Percentiles rank a stretch among this genome's conserved stretches.
Conservation (phyloP, 176 grass and related monocot species). For the Oryza punctata region DNA sequence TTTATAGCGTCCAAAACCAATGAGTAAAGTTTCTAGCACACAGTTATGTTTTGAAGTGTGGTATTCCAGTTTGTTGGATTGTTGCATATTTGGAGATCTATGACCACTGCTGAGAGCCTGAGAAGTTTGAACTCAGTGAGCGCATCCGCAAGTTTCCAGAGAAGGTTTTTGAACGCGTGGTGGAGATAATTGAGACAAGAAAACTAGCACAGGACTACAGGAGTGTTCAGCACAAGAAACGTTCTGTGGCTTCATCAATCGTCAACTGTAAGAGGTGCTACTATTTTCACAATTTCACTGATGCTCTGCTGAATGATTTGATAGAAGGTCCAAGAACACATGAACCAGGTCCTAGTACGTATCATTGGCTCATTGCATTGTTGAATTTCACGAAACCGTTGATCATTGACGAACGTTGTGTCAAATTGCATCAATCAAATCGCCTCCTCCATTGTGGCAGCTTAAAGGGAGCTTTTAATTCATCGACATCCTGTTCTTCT, state of each 20-base stretch:
- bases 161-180: too few species aligned
- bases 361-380: background rate
- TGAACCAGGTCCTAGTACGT: background rate
- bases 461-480: background rate
- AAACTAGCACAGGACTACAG: too few species aligned
- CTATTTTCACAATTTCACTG: background rate
- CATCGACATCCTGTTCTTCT: constrained; percentile 13
- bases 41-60: too few species aligned
- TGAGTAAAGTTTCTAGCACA: too few species aligned
- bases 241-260: background rate
- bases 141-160: too few species aligned
- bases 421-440: constrained; percentile 35
- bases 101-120: too few species aligned
- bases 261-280: background rate
- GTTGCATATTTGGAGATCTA: too few species aligned
- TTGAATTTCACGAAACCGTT: background rate
- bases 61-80: too few species aligned
- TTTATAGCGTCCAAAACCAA: too few species aligned
- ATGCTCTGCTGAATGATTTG: background rate
- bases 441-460: constrained; percentile 1
- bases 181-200: too few species aligned
- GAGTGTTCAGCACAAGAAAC: background rate
- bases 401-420: constrained; percentile 19
- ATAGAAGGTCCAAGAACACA: background rate
- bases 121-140: too few species aligned